These are phyloP conservation scores for Linnemannia schmuckeri DNA, from an alignment of 192 early-diverging fungal genomes.

Conservation along the genomic window DNA sequence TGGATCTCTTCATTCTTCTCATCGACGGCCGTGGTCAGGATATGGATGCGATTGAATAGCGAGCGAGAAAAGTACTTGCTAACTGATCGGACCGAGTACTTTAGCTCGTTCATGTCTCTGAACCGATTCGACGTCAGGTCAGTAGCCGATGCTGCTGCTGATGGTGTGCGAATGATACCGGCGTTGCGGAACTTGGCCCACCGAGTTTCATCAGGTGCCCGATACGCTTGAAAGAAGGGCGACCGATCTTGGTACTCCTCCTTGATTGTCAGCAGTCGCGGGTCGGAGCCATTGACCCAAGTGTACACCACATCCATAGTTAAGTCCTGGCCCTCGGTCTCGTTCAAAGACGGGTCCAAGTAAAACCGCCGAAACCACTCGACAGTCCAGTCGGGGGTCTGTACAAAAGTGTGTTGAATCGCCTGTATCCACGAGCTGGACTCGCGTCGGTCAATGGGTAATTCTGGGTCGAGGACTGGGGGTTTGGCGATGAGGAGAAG, in stretches of 20 bases:
- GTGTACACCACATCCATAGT: constrained; percentile 57
- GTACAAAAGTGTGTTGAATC: constrained; percentile 13
- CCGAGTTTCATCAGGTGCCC: background rate
- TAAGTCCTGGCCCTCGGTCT: constrained; percentile 4
- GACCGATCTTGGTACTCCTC: constrained; percentile 24
- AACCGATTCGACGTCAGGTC: constrained; percentile 37
- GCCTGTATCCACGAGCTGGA: constrained; percentile 6
- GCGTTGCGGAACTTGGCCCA: background rate
- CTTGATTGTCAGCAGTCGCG: constrained; percentile 11
- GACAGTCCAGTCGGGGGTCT: constrained; percentile 15
- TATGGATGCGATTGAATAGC: constrained; percentile 28
- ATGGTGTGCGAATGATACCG: background rate
- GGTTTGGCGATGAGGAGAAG: background rate
- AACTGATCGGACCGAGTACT: constrained; percentile 56
- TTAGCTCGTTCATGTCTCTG: constrained; percentile 57
- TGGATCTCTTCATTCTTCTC: constrained; percentile 13
- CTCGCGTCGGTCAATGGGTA: constrained; percentile 17
- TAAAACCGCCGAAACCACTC: constrained; percentile 12
- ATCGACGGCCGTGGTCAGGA: constrained; percentile 39
- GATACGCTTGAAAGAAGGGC: constrained; percentile 21
- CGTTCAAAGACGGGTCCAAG: constrained; percentile 13
- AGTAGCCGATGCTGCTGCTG: background rate
- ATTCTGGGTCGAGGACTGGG: background rate
- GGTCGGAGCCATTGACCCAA: constrained; percentile 60
- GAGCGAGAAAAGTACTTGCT: constrained; percentile 13